Evolutionary conservation across 2,329 filamentous ascomycete genomes (phyloP).

Genomic region (Nemania serpens): DNA sequence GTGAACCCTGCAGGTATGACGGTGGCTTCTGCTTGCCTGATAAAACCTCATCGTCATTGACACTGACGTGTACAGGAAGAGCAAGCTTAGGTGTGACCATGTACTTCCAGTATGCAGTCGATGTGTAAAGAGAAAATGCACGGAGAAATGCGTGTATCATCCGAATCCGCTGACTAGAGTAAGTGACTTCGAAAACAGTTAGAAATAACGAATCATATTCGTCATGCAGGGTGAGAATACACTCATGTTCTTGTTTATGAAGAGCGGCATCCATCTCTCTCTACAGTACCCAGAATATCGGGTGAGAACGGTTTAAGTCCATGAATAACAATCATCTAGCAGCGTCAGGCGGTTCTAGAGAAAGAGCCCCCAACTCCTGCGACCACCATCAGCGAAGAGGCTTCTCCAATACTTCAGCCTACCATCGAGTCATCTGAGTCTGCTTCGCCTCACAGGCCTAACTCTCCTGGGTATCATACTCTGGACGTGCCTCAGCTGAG

Average conservation of each 20-base stretch:
- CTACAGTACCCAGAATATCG: background rate
- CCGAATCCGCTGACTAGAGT: slow-evolving; percentile 42
- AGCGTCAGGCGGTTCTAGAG: slow-evolving; percentile 22
- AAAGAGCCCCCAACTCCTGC: slow-evolving; percentile 33
- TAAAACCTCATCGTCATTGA: slow-evolving; percentile 30
- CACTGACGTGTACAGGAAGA: slow-evolving; percentile 37
- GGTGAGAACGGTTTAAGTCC: background rate
- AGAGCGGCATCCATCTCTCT: background rate
- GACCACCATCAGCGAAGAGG: slow-evolving; percentile 28
- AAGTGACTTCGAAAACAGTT: slow-evolving; percentile 19
- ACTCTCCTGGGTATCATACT: slow-evolving; percentile 7
- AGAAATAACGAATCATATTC: background rate
- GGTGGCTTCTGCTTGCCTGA: slow-evolving; percentile 14
- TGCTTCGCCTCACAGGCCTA: too few relatives aligned
- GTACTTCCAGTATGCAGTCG: slow-evolving; percentile 42
- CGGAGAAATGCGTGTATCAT: slow-evolving; percentile 42
- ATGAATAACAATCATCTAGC: slow-evolving; percentile 25
- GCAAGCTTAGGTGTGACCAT: slow-evolving; percentile 45
- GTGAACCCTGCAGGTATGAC: slow-evolving; percentile 39
- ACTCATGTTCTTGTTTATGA: background rate
- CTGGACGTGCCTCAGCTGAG: slow-evolving; percentile 6
- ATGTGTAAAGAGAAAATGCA: slow-evolving; percentile 40
- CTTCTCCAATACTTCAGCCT: slow-evolving; percentile 21
- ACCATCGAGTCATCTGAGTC: slow-evolving; percentile 33
- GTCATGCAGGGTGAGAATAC: background rate